Conservation (phyloP, 352 stramenopile species). For the Phytophthora constricta region DNA sequence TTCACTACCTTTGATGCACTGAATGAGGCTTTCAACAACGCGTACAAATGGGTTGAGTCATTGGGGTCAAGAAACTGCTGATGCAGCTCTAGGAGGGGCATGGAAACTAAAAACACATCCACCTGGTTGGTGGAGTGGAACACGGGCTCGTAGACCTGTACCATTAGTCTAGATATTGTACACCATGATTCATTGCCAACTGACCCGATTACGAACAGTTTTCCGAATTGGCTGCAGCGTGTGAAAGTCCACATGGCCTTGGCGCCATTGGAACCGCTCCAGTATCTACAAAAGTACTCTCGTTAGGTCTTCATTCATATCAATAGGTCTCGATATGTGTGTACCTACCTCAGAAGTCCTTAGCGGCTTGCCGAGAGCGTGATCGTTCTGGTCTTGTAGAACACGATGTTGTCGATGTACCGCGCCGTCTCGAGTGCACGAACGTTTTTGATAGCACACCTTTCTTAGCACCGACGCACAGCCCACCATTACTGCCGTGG, state of each 20-base stretch:
- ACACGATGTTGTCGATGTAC: slow-evolving; percentile 90
- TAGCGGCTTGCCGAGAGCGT: slow-evolving; percentile 43
- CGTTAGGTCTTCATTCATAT: too few relatives aligned
- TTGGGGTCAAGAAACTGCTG: not conserved
- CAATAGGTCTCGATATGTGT: too few relatives aligned
- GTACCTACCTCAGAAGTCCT: not conserved
- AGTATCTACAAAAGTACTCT: too few relatives aligned
- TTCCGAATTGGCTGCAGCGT: not conserved
- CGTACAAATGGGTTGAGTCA: not conserved
- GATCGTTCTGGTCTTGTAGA: slow-evolving; percentile 95
- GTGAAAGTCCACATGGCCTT: not conserved
- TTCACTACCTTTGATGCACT: not conserved
- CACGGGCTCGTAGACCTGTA: not conserved
- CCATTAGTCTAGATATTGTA: too few relatives aligned
- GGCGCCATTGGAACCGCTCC: not conserved
- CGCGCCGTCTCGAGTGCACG: slow-evolving; percentile 79
- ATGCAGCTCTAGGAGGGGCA: not conserved
- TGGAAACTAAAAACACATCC: not conserved
- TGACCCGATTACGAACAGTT: not conserved
- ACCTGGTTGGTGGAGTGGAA: not conserved
- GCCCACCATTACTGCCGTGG: slow-evolving; percentile 89
- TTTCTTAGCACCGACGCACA: slow-evolving; percentile 87
- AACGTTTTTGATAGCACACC: slow-evolving; percentile 92
- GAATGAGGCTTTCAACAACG: not conserved
- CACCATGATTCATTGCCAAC: not conserved